Percentiles rank a stretch among this genome's conserved stretches.
phyloP scores from a whole-genome alignment of 2,329 filamentous ascomycete species.

The Fusarium succisae region DNA sequence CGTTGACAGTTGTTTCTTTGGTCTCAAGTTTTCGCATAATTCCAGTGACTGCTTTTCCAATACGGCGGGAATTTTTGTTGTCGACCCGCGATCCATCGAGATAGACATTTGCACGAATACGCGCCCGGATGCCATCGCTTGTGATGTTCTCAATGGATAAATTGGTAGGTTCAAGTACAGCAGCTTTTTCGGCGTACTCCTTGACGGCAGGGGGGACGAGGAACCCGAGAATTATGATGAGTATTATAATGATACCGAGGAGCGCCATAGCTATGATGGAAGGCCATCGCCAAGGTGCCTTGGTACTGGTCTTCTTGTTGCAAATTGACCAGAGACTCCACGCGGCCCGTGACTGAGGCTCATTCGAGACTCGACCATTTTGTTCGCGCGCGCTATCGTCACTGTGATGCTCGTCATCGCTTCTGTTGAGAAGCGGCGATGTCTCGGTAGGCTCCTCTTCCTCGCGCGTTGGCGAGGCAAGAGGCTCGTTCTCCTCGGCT shows the following conservation, averaged over 20 bases:
- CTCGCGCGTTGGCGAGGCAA: conserved; percentile 51
- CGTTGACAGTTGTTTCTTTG: conserved; percentile 74
- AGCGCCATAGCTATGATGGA: conserved; percentile 77
- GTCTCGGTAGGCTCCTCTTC: conserved; percentile 52
- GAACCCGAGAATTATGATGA: conserved; percentile 82
- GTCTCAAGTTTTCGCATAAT: conserved; percentile 81
- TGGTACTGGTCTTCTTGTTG: conserved; percentile 37
- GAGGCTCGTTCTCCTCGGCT: conserved; percentile 55
- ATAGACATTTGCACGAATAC: conserved; percentile 82
- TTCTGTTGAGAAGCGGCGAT: conserved; percentile 60
- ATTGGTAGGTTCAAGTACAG: conserved; percentile 82
- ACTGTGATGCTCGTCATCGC: conserved; percentile 50
- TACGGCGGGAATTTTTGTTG: conserved; percentile 74
- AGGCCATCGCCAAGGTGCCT: conserved; percentile 68
- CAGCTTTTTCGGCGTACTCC: conserved; percentile 85
- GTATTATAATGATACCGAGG: conserved; percentile 69
- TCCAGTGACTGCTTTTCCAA: conserved; percentile 83
- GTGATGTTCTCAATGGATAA: conserved; percentile 90
- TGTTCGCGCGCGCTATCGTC: conserved; percentile 42
- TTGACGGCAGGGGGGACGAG: conserved; percentile 82
- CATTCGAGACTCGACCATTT: conserved; percentile 29
- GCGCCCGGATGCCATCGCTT: conserved; percentile 76
- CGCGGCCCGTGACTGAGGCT: conserved; percentile 9
- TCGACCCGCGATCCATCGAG: conserved; percentile 82
- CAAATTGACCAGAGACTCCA: conserved; percentile 37